These are phyloP conservation scores for Antitrichia curtipendula DNA, from an alignment of 225 moss, liverwort and hornwort genomes.

Conservation along the genomic window DNA sequence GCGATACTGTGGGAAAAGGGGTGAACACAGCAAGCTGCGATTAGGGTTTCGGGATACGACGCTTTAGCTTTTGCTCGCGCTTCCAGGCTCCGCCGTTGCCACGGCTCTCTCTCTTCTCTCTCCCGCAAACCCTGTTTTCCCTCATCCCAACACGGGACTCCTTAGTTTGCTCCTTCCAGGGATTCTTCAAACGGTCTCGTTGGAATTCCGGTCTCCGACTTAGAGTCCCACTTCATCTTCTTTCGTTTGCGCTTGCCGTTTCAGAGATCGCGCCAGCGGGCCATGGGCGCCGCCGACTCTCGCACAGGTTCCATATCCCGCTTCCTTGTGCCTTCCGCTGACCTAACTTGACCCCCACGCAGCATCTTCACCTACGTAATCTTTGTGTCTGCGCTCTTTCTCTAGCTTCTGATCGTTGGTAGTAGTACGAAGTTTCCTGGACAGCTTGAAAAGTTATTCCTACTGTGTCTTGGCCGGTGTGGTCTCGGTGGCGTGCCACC, in stretches of 20 bases:
- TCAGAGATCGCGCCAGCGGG: neutral
- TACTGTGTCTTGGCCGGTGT: neutral
- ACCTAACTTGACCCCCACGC: neutral
- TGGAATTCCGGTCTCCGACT: neutral
- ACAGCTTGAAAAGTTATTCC: neutral
- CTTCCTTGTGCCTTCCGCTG: neutral
- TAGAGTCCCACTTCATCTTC: neutral
- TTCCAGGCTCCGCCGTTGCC: constrained; percentile 3
- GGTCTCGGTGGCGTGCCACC: too few relatives aligned
- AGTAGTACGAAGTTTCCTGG: neutral
- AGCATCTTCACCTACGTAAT: too few relatives aligned
- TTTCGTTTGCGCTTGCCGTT: neutral
- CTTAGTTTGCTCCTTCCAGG: neutral
- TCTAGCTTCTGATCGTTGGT: neutral
- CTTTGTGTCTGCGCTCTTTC: neutral
- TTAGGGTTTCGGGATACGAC: constrained; percentile 4
- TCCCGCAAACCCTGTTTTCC: neutral
- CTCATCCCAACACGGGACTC: neutral
- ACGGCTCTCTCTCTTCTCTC: neutral
- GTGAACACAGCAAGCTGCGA: neutral
- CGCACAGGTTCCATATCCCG: neutral
- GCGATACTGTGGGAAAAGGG: neutral
- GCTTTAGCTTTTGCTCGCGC: neutral
- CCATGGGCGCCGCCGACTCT: constrained; percentile 21
- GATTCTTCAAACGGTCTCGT: neutral